These are phyloP conservation scores for Striga hermonthica DNA, from an alignment of 305 asterid genomes.

Conservation along the genomic window DNA sequence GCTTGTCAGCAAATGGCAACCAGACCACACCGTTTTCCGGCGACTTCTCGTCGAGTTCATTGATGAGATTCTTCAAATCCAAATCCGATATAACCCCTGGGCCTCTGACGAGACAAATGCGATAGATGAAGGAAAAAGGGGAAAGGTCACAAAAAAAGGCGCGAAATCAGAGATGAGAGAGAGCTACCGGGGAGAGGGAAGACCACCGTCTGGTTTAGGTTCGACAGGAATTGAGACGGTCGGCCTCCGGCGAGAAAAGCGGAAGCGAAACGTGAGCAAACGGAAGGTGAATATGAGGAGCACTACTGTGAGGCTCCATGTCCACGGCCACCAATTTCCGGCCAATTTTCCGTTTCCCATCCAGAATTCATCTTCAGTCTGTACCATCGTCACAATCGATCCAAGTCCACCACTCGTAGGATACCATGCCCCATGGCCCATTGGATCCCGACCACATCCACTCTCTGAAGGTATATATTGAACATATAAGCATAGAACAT, in stretches of 20 bases:
- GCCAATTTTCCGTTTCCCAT: conserved; percentile 30
- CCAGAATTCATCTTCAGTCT: conserved; percentile 36
- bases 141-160: conserved; percentile 5
- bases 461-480: no score
- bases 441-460: no score
- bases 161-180: background rate
- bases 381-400: background rate
- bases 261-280: conserved; percentile 33
- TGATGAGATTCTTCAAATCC: conserved; percentile 67
- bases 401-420: no score
- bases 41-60: conserved; percentile 45
- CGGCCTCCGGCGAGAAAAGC: background rate
- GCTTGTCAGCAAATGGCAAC: no score
- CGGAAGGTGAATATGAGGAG: conserved; percentile 38
- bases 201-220: background rate
- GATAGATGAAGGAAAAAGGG: background rate
- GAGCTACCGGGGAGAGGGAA: conserved; percentile 30
- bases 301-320: conserved; percentile 46
- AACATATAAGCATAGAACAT: no score
- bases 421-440: no score
- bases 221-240: background rate
- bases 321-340: conserved; percentile 30
- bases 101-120: conserved; percentile 11
- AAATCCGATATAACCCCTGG: conserved; percentile 47
- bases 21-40: conserved; percentile 34